Evolutionary conservation across 345 rosid genomes (phyloP).

Genomic region (Pugionium cornutum): DNA sequence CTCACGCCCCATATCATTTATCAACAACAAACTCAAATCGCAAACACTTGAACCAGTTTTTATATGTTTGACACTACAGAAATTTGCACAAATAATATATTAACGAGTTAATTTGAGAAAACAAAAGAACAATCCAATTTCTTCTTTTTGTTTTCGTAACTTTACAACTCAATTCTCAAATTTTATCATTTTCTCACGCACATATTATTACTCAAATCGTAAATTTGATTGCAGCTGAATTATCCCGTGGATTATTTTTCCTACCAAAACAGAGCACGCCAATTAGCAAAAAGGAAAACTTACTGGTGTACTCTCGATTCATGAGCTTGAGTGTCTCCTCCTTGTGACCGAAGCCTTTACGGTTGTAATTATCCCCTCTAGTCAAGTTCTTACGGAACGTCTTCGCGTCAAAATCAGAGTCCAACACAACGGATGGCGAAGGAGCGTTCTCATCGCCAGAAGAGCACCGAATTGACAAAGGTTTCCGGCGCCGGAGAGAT

Average conservation of each 20-base stretch:
- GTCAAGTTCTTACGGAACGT: conserved; percentile 76
- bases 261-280: too few relatives aligned
- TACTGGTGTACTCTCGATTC: conserved; percentile 84
- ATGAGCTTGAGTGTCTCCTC: conserved; percentile 87
- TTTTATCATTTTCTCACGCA: too few relatives aligned
- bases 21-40: too few relatives aligned
- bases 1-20: too few relatives aligned
- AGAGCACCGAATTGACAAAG: conserved; percentile 59
- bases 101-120: too few relatives aligned
- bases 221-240: too few relatives aligned
- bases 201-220: too few relatives aligned
- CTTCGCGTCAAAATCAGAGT: conserved; percentile 76
- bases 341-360: conserved; percentile 80
- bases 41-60: not conserved
- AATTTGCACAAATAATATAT: too few relatives aligned
- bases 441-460: conserved; percentile 40
- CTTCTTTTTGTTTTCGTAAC: not conserved
- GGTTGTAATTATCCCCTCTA: conserved; percentile 78
- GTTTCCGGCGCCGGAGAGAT: conserved; percentile 43
- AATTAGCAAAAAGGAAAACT: conserved; percentile 9
- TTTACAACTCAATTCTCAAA: not conserved
- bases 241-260: too few relatives aligned
- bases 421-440: conserved; percentile 49
- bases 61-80: too few relatives aligned
- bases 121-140: too few relatives aligned